Conservation (phyloP, 352 stramenopile genomes). For the Albugo laibachii region DNA sequence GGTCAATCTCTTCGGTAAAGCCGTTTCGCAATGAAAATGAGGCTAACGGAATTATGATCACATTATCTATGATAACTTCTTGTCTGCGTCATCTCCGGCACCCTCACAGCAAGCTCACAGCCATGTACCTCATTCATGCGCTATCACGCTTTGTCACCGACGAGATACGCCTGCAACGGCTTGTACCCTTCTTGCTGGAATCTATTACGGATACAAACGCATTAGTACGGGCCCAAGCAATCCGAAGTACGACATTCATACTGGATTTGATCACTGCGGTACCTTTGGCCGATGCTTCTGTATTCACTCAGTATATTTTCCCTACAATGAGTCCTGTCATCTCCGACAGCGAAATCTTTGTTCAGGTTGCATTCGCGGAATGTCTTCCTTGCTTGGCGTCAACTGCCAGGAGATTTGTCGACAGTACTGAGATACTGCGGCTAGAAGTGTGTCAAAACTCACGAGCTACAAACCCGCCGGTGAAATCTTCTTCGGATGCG, state of each 20-base stretch:
- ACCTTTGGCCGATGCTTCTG: constrained; percentile 85
- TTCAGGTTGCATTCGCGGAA: constrained; percentile 88
- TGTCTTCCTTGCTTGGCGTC: constrained; percentile 84
- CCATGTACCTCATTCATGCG: constrained; percentile 79
- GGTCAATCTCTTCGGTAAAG: too few species aligned
- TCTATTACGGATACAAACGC: constrained; percentile 84
- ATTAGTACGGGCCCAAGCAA: constrained; percentile 77
- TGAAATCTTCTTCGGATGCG: constrained; percentile 10
- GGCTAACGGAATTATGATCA: constrained; percentile 71
- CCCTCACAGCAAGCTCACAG: constrained; percentile 73
- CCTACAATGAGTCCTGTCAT: constrained; percentile 79
- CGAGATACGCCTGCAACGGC: constrained; percentile 85
- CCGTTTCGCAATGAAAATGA: constrained; percentile 10
- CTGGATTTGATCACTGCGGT: constrained; percentile 82
- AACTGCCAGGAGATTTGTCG: constrained; percentile 84
- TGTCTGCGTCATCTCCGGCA: constrained; percentile 67
- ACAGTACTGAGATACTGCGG: constrained; percentile 81
- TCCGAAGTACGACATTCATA: constrained; percentile 81
- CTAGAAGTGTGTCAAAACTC: constrained; percentile 14
- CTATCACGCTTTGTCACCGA: constrained; percentile 81
- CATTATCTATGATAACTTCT: constrained; percentile 66
- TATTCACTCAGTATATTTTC: constrained; percentile 96
- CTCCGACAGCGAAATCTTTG: constrained; percentile 83
- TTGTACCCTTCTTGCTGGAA: constrained; percentile 86
- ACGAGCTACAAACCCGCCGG: constrained; percentile 10